Evolutionary conservation across 1,284 basidiomycete genomes (phyloP), one percentile per base, ranked within the genome.

Genomic region (Marasmius sp.): DNA sequence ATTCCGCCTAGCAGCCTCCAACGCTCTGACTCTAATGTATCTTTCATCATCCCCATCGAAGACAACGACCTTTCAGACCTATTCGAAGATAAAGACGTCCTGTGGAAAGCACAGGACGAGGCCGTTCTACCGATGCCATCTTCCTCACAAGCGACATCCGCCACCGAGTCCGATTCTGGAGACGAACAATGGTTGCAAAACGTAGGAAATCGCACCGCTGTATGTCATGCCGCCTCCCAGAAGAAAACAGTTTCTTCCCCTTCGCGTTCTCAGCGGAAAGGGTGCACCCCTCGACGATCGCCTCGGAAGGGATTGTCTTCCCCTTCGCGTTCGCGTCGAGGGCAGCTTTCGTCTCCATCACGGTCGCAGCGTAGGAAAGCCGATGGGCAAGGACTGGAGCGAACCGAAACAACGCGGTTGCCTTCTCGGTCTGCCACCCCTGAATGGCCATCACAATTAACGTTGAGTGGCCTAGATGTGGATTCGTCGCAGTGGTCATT

Each of bases 101-200:
- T 54, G 20, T 18, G 16, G 14, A 27, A 7, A n/a, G 16, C 20
- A 11, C 39, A 49, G 9, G 9, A 34, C 22, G 22, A 47, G 12
- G 33, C 34, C 48, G 18, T 22, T 45, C 39, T 34, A 37, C 37
- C 41, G 20, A 47, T 36, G 43, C 22, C 22, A 16, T 16, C 33
- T 37, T 39, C 37, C 7, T 48, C 45, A 18, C 54, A 63, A 27
- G 62, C 67, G 6, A 67, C 66, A 27, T 76, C 71, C 18, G 65
- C 64, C n/a, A 73, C 72, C 6, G 72, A 75, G 62, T 69, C 73
- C 7, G 74, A 75, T 48, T 66, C 71, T 39, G 67, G 66, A 20
- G 55, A 69, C 39, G 61, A 60, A 18, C 43, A 57, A 14, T 59
- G 59, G 59, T 41, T 55, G 43, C 33, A 18, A 57, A 16, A 39